Evolutionary conservation across 106 monocot genomes (phyloP), one percentile per base, ranked within the genome.

Genomic region (Acorus gramineus): DNA sequence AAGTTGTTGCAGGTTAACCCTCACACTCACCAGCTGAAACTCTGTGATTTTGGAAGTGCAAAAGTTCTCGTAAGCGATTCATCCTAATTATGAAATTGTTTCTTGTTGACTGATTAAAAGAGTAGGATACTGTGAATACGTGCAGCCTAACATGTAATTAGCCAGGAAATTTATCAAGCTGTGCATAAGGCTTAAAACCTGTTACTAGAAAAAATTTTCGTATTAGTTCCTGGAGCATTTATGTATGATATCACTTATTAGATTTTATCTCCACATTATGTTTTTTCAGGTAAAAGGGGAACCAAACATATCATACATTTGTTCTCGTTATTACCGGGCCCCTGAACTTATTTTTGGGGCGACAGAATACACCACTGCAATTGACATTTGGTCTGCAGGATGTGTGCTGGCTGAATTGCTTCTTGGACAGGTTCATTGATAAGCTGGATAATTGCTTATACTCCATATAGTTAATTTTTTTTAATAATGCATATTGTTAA

Each of bases 301-400:
- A 48, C 82, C 82, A 57, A 82, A 82, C 60, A 82, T 82, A 44
- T 82, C 77, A 28, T 82, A 82, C 62, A 82, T 82, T 51, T 82
- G 82, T 57, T 78, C 78, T 7, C 69, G 82, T 74, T 82, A 78
- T 63, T 82, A 82, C 59, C 53, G 82, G 42, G 77, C 82, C 49
- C 82, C 82, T 14, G 82, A 82, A 62, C 78, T 82, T 52, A 82
- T 82, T 61, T 82, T 82, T 70, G 82, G 82, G 62, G 82, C 82
- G 52, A 82, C 82, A 4, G 78, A 82, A 49, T 82, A 78, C 69
- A 82, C 78, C 42, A 78, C 82, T 9, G 82, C 82, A 65, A 78
- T 82, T 67, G 82, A 82, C 45, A 73, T 82, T 52, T 82, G 82
- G 82, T 82, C 78, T 57, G 78, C 78, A 42, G 82, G 82, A 46